Evolutionary conservation across 768 basidiomycete genomes (phyloP), one percentile per base, ranked within the genome.

Genomic region (Sutorius australiensis): DNA sequence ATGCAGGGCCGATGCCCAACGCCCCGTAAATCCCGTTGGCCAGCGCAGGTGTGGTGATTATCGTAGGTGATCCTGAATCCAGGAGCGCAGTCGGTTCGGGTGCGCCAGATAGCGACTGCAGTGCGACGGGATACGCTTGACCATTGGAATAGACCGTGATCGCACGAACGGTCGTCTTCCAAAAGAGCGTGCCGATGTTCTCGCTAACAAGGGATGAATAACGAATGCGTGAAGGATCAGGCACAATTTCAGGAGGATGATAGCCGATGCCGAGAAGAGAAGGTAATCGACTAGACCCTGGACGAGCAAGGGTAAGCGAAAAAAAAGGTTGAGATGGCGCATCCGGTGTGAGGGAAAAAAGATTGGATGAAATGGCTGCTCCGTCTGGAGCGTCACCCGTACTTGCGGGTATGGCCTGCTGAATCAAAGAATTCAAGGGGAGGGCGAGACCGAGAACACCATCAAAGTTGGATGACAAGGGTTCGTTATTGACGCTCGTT

Each of bases 1-100:
- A 51, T 0, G 72, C 78, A 8, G 87, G 84, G 19, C 66, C 60
- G 27, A 90, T 72, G 1, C 83, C 86, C 48, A 89, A 70, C 4
- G 88, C 85, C 9, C 89, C 89, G 53, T 91, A 92, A 17, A 91
- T 86, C 6, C 76, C 88, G 58, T 92, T 85, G 14, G 89, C 86
- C 17, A 92, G 73, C 3, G 60, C 48, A 5, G 73, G 69, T 0
- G 83, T 81, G 6, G 87, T 79, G 1, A 92, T 64, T 46, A 92
- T 89, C 13, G 77, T 51, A 0, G 89, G 86, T 0, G 82, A 76
- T 0, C 89, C 89, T 0, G 84, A 80, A 64, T 92, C 89, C 32
- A 91, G 62, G n/a, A 89, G 77, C 5, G 86, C 88, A 40, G 76
- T 80, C 0, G 87, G 88, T 37, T 70, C 77, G 21, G 64, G 67